These are phyloP conservation scores for Gracilaria domingensis DNA, from an alignment of 23 red algal species.

Conservation along the genomic window DNA sequence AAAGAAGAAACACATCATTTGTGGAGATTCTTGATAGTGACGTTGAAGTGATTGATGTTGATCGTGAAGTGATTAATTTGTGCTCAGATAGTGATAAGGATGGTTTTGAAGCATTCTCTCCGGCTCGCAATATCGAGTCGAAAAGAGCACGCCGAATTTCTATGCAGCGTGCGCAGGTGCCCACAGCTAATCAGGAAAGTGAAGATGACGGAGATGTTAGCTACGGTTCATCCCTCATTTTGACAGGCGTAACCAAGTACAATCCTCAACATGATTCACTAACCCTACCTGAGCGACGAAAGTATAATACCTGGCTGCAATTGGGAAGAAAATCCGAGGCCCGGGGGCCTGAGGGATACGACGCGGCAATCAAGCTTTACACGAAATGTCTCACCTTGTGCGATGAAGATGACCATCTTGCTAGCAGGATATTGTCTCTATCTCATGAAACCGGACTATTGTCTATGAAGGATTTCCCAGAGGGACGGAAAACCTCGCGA, in stretches of 20 bases:
- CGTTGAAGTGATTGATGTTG: constrained; percentile 3
- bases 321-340: not conserved
- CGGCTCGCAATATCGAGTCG: not conserved
- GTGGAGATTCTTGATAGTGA: constrained; percentile 28
- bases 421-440: constrained; percentile 7
- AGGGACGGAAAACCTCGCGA: not conserved
- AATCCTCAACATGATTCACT: constrained; percentile 17
- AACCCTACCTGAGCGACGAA: not conserved
- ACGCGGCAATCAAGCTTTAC: constrained; percentile 16
- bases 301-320: constrained; percentile 8
- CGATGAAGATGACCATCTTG: constrained; percentile 9
- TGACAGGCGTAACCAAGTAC: not conserved
- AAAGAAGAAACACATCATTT: not conserved
- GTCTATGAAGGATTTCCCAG: not conserved
- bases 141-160: not conserved
- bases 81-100: not conserved
- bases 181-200: not conserved
- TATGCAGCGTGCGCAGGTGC: not conserved
- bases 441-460: constrained; percentile 2
- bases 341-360: constrained; percentile 21
- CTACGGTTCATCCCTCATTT: not conserved
- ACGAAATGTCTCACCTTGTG: constrained; percentile 13
- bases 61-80: constrained; percentile 9
- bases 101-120: not conserved
- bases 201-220: not conserved